A percentile compares a stretch with the other conserved stretches of the same genome.
phyloP scores from a whole-genome alignment of 257 asterid genomes.

The Plantago elongata region DNA sequence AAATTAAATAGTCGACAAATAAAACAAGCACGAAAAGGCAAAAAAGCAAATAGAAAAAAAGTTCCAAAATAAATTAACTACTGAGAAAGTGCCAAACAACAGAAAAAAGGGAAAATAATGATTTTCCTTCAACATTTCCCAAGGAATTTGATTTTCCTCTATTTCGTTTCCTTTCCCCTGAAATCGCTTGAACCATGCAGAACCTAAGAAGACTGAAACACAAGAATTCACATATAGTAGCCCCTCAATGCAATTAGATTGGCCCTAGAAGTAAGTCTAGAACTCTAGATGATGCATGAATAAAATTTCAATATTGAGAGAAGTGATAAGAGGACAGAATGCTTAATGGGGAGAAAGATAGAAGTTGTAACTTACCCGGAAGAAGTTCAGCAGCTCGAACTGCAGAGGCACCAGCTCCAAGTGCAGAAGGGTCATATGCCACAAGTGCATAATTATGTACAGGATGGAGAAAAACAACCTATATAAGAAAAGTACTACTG shows the following conservation, averaged over 20 bases:
- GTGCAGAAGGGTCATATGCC: constrained; percentile 85
- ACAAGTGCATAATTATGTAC: constrained; percentile 96
- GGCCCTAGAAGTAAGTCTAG: neutral
- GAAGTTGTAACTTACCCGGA: constrained; percentile 52
- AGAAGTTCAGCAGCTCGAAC: constrained; percentile 97
- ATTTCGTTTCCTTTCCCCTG: too few relatives aligned
- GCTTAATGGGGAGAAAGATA: neutral
- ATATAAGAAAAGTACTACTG: constrained; percentile 20
- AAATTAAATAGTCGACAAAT: too few relatives aligned
- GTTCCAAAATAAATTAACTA: too few relatives aligned
- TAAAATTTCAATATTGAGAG: neutral
- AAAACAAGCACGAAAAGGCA: too few relatives aligned
- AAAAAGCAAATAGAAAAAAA: too few relatives aligned
- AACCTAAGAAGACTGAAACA: neutral
- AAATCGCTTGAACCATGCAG: too few relatives aligned
- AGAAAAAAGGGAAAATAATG: too few relatives aligned
- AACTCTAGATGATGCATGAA: neutral
- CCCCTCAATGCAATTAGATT: neutral
- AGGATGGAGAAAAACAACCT: constrained; percentile 99
- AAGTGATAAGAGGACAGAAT: constrained; percentile 4
- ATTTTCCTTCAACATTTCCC: too few relatives aligned
- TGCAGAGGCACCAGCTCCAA: constrained; percentile 79
- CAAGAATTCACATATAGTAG: neutral
- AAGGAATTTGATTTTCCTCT: too few relatives aligned
- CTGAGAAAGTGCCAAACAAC: too few relatives aligned